These are phyloP conservation scores for Globisporangium carolinianum DNA, from an alignment of 352 stramenopile species.

Conservation along the genomic window DNA sequence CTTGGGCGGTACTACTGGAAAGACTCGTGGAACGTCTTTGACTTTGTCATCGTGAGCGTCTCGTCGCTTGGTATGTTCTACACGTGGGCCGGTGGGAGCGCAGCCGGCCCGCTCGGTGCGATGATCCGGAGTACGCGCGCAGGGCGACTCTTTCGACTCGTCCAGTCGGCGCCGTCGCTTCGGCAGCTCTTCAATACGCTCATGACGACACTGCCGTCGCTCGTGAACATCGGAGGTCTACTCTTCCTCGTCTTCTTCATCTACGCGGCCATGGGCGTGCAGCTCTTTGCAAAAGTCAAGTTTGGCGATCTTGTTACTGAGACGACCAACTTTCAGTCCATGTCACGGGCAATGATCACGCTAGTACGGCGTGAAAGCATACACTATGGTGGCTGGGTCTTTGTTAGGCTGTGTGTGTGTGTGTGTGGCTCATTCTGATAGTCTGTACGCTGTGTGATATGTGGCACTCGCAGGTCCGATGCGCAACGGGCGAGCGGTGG, in stretches of 20 bases:
- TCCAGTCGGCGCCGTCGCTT: conserved; percentile 70
- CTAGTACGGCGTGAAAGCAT: conserved; percentile 21
- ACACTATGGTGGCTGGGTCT: not conserved
- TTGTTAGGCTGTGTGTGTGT: not conserved
- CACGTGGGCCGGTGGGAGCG: conserved; percentile 30
- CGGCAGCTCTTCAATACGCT: conserved; percentile 87
- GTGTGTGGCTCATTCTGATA: not conserved
- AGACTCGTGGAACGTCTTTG: conserved; percentile 80
- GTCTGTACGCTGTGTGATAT: conserved; percentile 10
- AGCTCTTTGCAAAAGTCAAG: conserved; percentile 87
- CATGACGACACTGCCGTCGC: conserved; percentile 74
- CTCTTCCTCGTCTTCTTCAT: conserved; percentile 91
- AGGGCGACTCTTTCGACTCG: conserved; percentile 59
- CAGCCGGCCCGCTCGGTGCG: conserved; percentile 43
- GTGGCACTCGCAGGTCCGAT: conserved; percentile 57
- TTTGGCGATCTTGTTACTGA: conserved; percentile 56
- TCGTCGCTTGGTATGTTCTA: conserved; percentile 51
- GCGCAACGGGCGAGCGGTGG: conserved; percentile 90
- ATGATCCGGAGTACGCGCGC: conserved; percentile 82
- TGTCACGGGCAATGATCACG: conserved; percentile 65
- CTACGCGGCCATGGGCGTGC: conserved; percentile 84
- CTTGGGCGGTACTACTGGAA: conserved; percentile 80
- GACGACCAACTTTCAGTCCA: conserved; percentile 83
- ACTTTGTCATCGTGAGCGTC: conserved; percentile 55
- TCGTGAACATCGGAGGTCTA: conserved; percentile 83